phyloP scores from a whole-genome alignment of 2,329 filamentous ascomycete genomes.

The Sordariomycetes sp. region DNA sequence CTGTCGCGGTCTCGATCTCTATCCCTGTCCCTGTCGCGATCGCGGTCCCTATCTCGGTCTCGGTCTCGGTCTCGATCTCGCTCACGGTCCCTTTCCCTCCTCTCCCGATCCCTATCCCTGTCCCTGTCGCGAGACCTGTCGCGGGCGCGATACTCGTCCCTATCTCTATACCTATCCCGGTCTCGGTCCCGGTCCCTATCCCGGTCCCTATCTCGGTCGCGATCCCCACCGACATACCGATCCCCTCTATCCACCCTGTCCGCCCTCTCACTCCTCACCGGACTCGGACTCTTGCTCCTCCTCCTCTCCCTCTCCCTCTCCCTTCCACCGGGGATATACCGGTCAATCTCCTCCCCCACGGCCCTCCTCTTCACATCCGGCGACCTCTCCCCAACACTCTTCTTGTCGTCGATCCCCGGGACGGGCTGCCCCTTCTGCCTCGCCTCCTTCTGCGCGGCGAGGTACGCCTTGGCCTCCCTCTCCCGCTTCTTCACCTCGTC shows the following conservation, averaged over 20 bases:
- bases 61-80: constrained; percentile 15
- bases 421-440: constrained; percentile 47
- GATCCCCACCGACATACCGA: constrained; percentile 17
- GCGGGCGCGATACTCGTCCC: constrained; percentile 10
- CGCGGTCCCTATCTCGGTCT: constrained; percentile 13
- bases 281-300: neutral
- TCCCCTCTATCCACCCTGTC: constrained; percentile 17
- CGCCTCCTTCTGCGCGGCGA: constrained; percentile 51
- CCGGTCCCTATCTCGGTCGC: constrained; percentile 16
- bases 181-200: constrained; percentile 17
- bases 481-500: constrained; percentile 52
- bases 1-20: constrained; percentile 15
- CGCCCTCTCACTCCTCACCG: constrained; percentile 7
- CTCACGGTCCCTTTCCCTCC: constrained; percentile 16
- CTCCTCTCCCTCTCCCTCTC: constrained; percentile 24
- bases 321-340: constrained; percentile 33
- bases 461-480: constrained; percentile 53
- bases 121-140: constrained; percentile 15
- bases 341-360: constrained; percentile 23
- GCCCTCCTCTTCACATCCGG: constrained; percentile 22
- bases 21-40: constrained; percentile 12
- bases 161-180: constrained; percentile 18
- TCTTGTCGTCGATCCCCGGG: constrained; percentile 45
- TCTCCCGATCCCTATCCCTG: constrained; percentile 15
- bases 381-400: constrained; percentile 32